Evolutionary conservation across 2,329 filamentous ascomycete species (phyloP), one percentile per base, ranked within the genome.

Genomic region (Tolypocladium sp.): DNA sequence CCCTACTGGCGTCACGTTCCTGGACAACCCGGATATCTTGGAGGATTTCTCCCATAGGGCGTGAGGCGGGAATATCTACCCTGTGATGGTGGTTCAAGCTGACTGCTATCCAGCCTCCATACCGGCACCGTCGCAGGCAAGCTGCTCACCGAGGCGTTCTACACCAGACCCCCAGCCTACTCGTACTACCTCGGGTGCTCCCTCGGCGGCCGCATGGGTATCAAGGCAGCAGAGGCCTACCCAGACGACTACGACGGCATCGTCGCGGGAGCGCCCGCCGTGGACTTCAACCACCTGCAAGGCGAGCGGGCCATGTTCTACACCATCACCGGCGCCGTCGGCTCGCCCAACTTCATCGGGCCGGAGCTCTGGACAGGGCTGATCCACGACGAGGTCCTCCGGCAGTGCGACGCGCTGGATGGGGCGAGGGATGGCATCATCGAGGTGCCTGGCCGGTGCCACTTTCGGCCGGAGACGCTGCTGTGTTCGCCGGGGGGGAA

Each of bases 121-220:
- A 77, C 75, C 0, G 80, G 78, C 0, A 77, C 80, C 0, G 72
- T 75, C 0, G 64, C 78, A 1, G 79, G 77, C 15, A 85, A 82
- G 64, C 60, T 74, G 22, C 69, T 85, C 25, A 72, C 75, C 2
- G 64, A 76, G 17, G 65, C 69, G 0, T 83, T 81, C 67, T 86
- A 85, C 64, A 69, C 69, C 2, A 61, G 59, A 3, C 4, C 35
- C 0, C 67, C 73, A 0, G 67, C 70, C 0, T 79, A 77, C 57
- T 78, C 76, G 0, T 86, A 86, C 68, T 86, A 79, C 61, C 65
- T 79, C 2, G 84, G 84, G 9, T 86, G 84, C 65, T 85, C 82
- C 0, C 79, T 81, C 0, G 84, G 85, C 8, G 83, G 84, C 1
- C 74, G 83, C 0, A 81, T 86, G 71, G 84, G 82, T 4, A 71